phyloP scores from a whole-genome alignment of 805 yeast species.

The Saturnispora mendoncae region DNA sequence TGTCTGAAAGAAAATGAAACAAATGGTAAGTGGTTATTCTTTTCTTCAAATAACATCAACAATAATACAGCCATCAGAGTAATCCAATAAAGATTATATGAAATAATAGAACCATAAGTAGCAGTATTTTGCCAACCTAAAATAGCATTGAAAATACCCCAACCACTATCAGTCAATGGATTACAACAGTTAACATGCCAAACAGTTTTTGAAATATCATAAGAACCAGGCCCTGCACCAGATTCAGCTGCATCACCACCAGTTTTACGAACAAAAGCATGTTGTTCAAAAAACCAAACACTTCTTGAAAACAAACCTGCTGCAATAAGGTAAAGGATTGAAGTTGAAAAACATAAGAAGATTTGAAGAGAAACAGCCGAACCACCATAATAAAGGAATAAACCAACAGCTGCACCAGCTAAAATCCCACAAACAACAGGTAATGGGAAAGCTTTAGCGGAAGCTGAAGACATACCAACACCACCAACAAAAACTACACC shows the following conservation, averaged over 20 bases:
- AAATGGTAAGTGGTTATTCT: constrained; percentile 71
- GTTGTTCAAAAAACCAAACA: constrained; percentile 77
- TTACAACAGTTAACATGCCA: constrained; percentile 98
- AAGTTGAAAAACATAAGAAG: constrained; percentile 80
- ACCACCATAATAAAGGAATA: constrained; percentile 70
- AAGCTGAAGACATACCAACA: constrained; percentile 55
- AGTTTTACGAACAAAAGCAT: constrained; percentile 51
- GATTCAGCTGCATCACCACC: constrained; percentile 95
- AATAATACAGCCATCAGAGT: constrained; percentile 43
- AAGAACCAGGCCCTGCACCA: constrained; percentile 94
- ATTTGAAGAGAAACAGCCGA: constrained; percentile 74
- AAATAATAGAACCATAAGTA: constrained; percentile 81
- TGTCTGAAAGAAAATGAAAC: constrained; percentile 36
- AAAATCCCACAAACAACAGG: constrained; percentile 85
- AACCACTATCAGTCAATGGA: constrained; percentile 85
- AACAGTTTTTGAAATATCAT: constrained; percentile 67
- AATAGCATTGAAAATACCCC: constrained; percentile 93
- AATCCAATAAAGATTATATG: constrained; percentile 88
- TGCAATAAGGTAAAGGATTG: constrained; percentile 78
- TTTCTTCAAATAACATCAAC: constrained; percentile 77
- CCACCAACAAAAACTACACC: constrained; percentile 96
- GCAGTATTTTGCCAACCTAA: constrained; percentile 98
- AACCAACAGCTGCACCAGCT: constrained; percentile 71
- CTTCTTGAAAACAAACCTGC: constrained; percentile 94
- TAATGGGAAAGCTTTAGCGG: constrained; percentile 66